These are phyloP conservation scores for Oenanthe javanica DNA, from an alignment of 140 eudicot genomes.

Conservation along the genomic window DNA sequence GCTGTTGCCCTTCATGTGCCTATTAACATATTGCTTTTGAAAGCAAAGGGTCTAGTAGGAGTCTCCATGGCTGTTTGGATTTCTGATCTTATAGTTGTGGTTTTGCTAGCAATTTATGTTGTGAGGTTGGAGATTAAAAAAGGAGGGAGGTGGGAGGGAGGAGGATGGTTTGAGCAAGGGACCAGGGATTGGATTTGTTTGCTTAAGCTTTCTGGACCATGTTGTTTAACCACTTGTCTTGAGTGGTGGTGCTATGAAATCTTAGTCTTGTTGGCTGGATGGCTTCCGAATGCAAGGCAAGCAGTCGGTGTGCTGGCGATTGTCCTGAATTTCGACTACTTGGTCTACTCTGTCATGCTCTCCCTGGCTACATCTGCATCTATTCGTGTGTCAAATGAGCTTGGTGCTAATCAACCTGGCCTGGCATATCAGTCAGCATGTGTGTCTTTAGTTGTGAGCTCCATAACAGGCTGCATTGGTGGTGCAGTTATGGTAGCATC, in stretches of 20 bases:
- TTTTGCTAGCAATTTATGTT: slow-evolving; percentile 37
- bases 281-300: slow-evolving; percentile 64
- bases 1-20: slow-evolving; percentile 65
- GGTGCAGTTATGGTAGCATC: slow-evolving; percentile 45
- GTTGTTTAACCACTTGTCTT: slow-evolving; percentile 81
- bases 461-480: slow-evolving; percentile 50
- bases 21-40: slow-evolving; percentile 42
- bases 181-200: slow-evolving; percentile 45
- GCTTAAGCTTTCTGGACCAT: slow-evolving; percentile 58
- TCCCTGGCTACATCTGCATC: slow-evolving; percentile 77
- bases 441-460: slow-evolving; percentile 32
- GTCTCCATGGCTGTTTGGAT: slow-evolving; percentile 75
- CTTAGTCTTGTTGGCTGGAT: slow-evolving; percentile 59
- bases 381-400: slow-evolving; percentile 73
- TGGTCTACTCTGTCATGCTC: slow-evolving; percentile 73
- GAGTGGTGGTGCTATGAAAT: slow-evolving; percentile 97
- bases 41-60: slow-evolving; percentile 60
- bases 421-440: slow-evolving; percentile 46
- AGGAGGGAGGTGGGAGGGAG: slow-evolving; percentile 60
- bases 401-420: slow-evolving; percentile 52
- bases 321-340: slow-evolving; percentile 76
- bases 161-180: slow-evolving; percentile 79
- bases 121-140: slow-evolving; percentile 31
- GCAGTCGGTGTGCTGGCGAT: slow-evolving; percentile 64
- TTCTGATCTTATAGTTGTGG: slow-evolving; percentile 50